These are phyloP conservation scores for Phlebiopsis flavidoalba DNA, from an alignment of 768 basidiomycete genomes.

Conservation along the genomic window DNA sequence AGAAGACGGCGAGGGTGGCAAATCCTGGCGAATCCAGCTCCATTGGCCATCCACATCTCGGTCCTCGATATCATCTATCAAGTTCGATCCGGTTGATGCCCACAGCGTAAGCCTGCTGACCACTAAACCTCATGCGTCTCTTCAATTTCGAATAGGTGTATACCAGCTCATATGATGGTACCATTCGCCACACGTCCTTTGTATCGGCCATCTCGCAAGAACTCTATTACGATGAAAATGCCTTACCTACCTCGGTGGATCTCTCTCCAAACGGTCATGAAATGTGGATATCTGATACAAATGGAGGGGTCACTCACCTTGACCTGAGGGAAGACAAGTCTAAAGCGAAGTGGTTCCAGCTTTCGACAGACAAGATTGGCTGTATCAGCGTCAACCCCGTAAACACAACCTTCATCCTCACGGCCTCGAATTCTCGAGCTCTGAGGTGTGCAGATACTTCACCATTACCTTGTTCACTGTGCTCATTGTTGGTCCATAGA, in stretches of 20 bases:
- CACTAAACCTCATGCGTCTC: neutral
- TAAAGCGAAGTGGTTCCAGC: constrained; percentile 52
- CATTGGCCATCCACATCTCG: constrained; percentile 82
- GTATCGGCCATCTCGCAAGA: constrained; percentile 68
- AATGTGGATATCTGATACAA: constrained; percentile 78
- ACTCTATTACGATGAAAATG: constrained; percentile 54
- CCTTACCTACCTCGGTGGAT: constrained; percentile 66
- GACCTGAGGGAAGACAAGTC: constrained; percentile 62
- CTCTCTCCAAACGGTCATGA: constrained; percentile 63
- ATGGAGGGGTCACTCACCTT: constrained; percentile 68
- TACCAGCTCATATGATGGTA: constrained; percentile 80
- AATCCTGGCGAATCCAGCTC: constrained; percentile 72
- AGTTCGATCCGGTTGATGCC: constrained; percentile 69
- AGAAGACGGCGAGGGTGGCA: constrained; percentile 55
- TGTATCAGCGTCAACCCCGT: constrained; percentile 76
- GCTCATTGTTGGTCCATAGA: constrained; percentile 31
- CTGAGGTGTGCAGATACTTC: constrained; percentile 50
- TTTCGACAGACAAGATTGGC: constrained; percentile 74
- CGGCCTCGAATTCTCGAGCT: constrained; percentile 68
- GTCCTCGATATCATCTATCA: constrained; percentile 76
- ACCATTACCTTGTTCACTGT: neutral
- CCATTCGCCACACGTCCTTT: constrained; percentile 68
- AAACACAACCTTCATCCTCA: constrained; percentile 58
- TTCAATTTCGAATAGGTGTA: constrained; percentile 46
- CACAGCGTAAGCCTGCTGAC: constrained; percentile 47